Evolutionary conservation across 495 filamentous ascomycete genomes (phyloP), one percentile per base, ranked within the genome.

Genomic region (Usnea hakonensis): DNA sequence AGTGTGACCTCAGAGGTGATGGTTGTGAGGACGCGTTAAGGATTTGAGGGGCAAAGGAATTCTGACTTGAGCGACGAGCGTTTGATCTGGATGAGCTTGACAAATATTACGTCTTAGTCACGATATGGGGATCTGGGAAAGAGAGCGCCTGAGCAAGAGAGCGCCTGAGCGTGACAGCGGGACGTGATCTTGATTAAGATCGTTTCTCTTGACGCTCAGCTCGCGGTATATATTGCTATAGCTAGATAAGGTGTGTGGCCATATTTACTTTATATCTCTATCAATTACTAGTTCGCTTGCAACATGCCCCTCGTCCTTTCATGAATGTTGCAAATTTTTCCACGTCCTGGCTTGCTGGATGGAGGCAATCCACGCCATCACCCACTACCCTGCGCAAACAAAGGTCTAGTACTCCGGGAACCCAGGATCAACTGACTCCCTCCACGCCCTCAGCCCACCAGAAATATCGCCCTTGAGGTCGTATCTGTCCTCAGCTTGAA

Each of bases 361-460:
- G 9, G 7, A 2, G 9, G 5, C 7, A 5, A 1, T 23, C 43
- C 2, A 23, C 7, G 21, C n/a, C 54, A 26, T 0, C 26, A 36
- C 14, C 35, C 2, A 40, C 5, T 11, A 14, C 36, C 37, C 10
- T 11, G 37, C 26, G 23, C 55, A 28, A 30, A 57, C 8, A 13
- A 17, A 9, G 6, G 6, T 0, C 46, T 61, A 61, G 68, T 84
- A 83, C 38, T 84, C 79, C 26, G 93, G 91, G 72, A 90, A 90
- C 0, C 77, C 76, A 2, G 74, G 74, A 71, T 95, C 90, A 19
- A 96, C 82, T 58, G 90, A 79, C 26, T 84, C 76, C 70, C 85
- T 85, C 94, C 93, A 98, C n/a, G 90, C 87, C 53, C 74, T 81
- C 63, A 96, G 82, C 0, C 94, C 94, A 1, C 91, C 91, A 35